Evolutionary conservation across 1,139 yeast species (phyloP), one percentile per base, ranked within the genome.

Genomic region (Waltiozyma sp.): DNA sequence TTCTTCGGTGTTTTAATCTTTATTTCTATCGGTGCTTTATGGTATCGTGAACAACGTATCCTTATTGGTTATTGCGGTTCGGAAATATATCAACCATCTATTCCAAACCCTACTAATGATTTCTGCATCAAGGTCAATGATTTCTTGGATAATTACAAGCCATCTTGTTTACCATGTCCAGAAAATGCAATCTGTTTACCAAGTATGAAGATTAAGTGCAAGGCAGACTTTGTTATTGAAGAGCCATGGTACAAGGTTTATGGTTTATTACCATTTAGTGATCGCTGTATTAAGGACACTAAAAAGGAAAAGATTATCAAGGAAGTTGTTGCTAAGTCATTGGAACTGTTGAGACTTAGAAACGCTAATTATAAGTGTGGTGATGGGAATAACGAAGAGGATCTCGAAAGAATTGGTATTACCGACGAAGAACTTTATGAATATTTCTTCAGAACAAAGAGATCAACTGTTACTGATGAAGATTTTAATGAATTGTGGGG

Each of bases 401-500:
- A 35, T 35, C 16, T 35, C 13, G 37, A 35, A 4, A 35, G 23
- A 35, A 75, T 77, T 39, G 84, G 84, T 3, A 65, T 82, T 28
- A 57, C 69, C 4, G 57, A 72, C 36, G 64, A 59, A 3, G 86
- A 80, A 42, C 62, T 83, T 38, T 79, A 79, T 56, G 75, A 76
- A 44, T 68, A 79, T 41, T 68, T 83, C 49, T 67, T 73, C 45
- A 70, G 74, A 66, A 75, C 72, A 2, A 53, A 53, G 69, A 77
- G 61, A 28, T 70, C 80, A 11, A 70, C 75, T 49, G 72, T 85
- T 37, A 68, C 77, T n/a, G 73, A 68, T 41, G 80, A 77, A 39
- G 94, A 86, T 51, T 89, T 88, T 63, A 81, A 84, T 51, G 86
- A 80, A 46, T 70, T 87, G 48, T 89, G 96, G 96, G 59, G 60